These are phyloP conservation scores for Kwoniella dejecticola DNA, from an alignment of 768 basidiomycete genomes.

Conservation along the genomic window DNA sequence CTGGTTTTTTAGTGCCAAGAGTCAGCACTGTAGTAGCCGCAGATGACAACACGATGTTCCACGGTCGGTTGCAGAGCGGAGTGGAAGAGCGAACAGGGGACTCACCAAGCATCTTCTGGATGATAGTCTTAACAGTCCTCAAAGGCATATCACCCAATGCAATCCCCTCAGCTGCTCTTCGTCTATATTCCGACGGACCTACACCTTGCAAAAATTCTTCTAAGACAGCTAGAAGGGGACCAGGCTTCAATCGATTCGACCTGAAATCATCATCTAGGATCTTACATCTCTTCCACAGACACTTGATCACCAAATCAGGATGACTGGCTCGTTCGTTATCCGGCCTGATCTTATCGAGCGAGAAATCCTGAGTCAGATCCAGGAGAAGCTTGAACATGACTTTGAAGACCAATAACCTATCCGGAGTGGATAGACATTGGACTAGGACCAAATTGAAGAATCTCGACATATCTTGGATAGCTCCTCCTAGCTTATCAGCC, in stretches of 20 bases:
- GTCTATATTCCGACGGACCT: constrained; percentile 94
- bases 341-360: constrained; percentile 58
- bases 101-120: constrained; percentile 94
- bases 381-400: constrained; percentile 79
- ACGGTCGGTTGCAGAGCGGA: too few relatives aligned
- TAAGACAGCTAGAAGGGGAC: constrained; percentile 85
- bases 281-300: constrained; percentile 95
- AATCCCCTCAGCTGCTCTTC: constrained; percentile 82
- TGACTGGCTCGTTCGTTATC: constrained; percentile 84
- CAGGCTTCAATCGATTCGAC: constrained; percentile 76
- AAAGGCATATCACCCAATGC: constrained; percentile 98
- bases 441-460: constrained; percentile 99
- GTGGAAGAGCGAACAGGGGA: too few relatives aligned
- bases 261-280: constrained; percentile 90
- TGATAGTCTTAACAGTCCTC: constrained; percentile 95
- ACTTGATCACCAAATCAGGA: constrained; percentile 90
- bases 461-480: constrained; percentile 87
- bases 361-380: constrained; percentile 65
- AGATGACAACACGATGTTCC: constrained; percentile 61
- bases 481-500: constrained; percentile 81
- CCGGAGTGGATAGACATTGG: constrained; percentile 84
- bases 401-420: constrained; percentile 75
- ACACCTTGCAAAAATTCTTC: constrained; percentile 92
- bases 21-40: constrained; percentile 46
- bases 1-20: constrained; percentile 55